phyloP scores from a whole-genome alignment of 2,329 filamentous ascomycete genomes.

The Penicillium sclerotigenum region DNA sequence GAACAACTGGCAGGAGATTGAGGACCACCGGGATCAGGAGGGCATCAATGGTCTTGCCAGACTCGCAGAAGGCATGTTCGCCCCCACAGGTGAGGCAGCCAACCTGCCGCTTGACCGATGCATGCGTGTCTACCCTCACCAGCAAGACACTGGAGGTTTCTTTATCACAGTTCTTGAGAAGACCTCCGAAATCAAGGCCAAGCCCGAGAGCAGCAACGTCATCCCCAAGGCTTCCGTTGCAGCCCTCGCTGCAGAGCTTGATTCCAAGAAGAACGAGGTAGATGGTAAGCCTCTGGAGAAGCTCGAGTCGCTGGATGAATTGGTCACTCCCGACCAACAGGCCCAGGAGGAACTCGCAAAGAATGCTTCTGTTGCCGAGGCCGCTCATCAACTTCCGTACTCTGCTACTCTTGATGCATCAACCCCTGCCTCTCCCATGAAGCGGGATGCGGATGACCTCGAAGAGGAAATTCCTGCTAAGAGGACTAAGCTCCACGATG shows the following conservation, averaged over 20 bases:
- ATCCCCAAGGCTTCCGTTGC: constrained; percentile 41
- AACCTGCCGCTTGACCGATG: constrained; percentile 79
- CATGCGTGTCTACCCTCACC: constrained; percentile 90
- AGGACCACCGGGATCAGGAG: constrained; percentile 61
- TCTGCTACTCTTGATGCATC: constrained; percentile 28
- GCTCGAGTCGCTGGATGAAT: constrained; percentile 40
- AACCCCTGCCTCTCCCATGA: constrained; percentile 24
- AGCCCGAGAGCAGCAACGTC: constrained; percentile 57
- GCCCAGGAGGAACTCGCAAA: constrained; percentile 32
- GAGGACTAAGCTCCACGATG: constrained; percentile 44
- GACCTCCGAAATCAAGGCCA: constrained; percentile 76
- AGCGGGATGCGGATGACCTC: constrained; percentile 35
- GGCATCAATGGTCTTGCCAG: constrained; percentile 64
- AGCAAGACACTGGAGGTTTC: constrained; percentile 95
- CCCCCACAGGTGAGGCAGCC: constrained; percentile 56
- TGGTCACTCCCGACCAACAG: constrained; percentile 32
- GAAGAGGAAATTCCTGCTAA: constrained; percentile 42
- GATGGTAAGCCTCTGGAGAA: constrained; percentile 34
- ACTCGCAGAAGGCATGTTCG: constrained; percentile 80
- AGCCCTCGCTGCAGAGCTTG: constrained; percentile 36
- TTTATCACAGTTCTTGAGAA: constrained; percentile 97
- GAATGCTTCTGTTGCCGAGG: constrained; percentile 36
- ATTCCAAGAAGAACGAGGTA: constrained; percentile 30
- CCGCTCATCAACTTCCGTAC: constrained; percentile 34
- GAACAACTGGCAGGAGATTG: constrained; percentile 77